A percentile compares a stretch with the other conserved stretches of the same genome.
Evolutionary conservation across 305 asterid species (phyloP).

Genomic region (Solanum hybrid): DNA sequence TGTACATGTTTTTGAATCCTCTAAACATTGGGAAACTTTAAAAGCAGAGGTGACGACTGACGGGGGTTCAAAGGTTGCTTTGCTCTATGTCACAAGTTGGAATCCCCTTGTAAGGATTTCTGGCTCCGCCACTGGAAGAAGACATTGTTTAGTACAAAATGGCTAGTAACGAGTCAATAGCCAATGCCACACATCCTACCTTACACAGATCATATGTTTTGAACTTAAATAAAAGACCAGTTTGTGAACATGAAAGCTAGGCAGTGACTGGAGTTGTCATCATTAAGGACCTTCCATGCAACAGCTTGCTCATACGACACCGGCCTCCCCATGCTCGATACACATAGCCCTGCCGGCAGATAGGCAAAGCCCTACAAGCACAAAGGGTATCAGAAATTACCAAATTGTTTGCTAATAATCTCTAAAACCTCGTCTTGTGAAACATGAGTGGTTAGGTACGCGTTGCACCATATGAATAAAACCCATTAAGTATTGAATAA

Average conservation of each 20-base stretch:
- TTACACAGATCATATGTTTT: neutral
- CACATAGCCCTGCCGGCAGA: conserved; percentile 71
- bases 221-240: conserved; percentile 78
- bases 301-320: conserved; percentile 83
- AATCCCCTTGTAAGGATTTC: neutral
- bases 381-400: neutral
- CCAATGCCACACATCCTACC: neutral
- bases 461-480: neutral
- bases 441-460: neutral
- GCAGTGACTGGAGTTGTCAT: conserved; percentile 76
- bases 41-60: neutral
- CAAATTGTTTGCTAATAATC: neutral
- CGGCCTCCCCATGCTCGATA: conserved; percentile 96
- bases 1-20: neutral
- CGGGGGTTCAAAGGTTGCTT: neutral
- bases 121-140: neutral
- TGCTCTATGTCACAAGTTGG: neutral
- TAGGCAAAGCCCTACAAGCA: conserved; percentile 64
- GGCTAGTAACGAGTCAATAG: neutral
- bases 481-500: neutral
- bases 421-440: neutral
- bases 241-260: conserved; percentile 89
- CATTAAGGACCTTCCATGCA: conserved; percentile 91
- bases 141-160: conserved; percentile 16
- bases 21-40: neutral